Evolutionary conservation across 495 filamentous ascomycete genomes (phyloP).

Genomic region (Penicillium waksmanii): DNA sequence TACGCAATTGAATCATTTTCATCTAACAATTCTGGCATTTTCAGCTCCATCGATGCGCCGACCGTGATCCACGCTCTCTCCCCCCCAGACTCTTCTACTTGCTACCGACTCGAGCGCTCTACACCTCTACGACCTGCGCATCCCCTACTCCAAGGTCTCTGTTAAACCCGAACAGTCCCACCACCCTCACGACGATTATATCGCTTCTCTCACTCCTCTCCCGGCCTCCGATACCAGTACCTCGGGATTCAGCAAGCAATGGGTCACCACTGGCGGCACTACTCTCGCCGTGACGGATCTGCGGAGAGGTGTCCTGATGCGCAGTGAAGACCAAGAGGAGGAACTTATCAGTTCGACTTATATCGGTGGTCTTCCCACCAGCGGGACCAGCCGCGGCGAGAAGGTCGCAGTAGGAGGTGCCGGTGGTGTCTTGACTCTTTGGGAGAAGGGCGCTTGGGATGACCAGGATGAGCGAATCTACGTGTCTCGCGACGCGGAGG

Average conservation of each 20-base stretch:
- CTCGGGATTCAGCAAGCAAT: slow-evolving; percentile 87
- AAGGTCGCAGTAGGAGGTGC: slow-evolving; percentile 81
- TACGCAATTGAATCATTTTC: not conserved
- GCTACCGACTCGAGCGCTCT: slow-evolving; percentile 88
- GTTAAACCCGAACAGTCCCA: slow-evolving; percentile 75
- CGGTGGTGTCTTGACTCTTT: slow-evolving; percentile 81
- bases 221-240: slow-evolving; percentile 77
- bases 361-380: slow-evolving; percentile 66
- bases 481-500: slow-evolving; percentile 58
- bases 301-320: slow-evolving; percentile 76
- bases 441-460: slow-evolving; percentile 93
- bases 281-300: slow-evolving; percentile 89
- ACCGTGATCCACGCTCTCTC: slow-evolving; percentile 79
- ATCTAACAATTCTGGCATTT: not conserved
- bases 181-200: slow-evolving; percentile 87
- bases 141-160: slow-evolving; percentile 56
- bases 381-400: slow-evolving; percentile 65
- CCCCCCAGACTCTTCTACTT: slow-evolving; percentile 84
- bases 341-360: slow-evolving; percentile 81
- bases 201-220: slow-evolving; percentile 85
- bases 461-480: slow-evolving; percentile 89
- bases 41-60: slow-evolving; percentile 63
- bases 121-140: slow-evolving; percentile 88
- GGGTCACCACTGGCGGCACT: slow-evolving; percentile 87
- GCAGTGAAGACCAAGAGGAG: slow-evolving; percentile 91